Evolutionary conservation across 352 stramenopile genomes (phyloP).

Genomic region (Pythium utonaiense): DNA sequence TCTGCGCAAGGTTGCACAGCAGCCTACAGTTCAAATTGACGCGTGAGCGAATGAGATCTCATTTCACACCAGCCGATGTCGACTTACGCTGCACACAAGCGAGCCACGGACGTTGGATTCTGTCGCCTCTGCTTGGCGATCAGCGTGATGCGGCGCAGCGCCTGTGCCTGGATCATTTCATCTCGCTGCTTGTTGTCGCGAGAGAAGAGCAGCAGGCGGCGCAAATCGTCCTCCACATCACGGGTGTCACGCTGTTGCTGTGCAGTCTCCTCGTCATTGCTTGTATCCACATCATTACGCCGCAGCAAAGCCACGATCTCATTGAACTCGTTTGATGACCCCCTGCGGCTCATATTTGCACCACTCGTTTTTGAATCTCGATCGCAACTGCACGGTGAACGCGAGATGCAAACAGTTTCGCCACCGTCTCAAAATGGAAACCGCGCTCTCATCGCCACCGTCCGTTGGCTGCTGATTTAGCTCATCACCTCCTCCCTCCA

Average conservation of each 20-base stretch:
- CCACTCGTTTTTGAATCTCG: neutral
- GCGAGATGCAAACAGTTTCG: neutral
- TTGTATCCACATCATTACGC: slow-evolving; percentile 36
- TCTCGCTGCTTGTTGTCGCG: slow-evolving; percentile 45
- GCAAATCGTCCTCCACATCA: slow-evolving; percentile 50
- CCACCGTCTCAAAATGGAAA: neutral
- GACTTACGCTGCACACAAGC: slow-evolving; percentile 5
- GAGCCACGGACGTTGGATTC: slow-evolving; percentile 22
- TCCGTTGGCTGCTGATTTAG: neutral
- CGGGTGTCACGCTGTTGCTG: slow-evolving; percentile 24
- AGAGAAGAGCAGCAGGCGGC: slow-evolving; percentile 52
- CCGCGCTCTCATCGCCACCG: neutral
- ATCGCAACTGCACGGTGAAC: neutral
- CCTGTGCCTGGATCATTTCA: slow-evolving; percentile 57
- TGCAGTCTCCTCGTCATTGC: neutral
- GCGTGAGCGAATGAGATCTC: neutral
- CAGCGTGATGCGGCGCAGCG: slow-evolving; percentile 38
- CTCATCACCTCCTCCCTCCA: neutral
- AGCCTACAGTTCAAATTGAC: slow-evolving; percentile 32
- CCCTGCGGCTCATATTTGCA: neutral
- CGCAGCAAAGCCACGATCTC: slow-evolving; percentile 52
- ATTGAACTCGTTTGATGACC: slow-evolving; percentile 31
- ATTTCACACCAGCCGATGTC: neutral
- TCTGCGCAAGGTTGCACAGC: slow-evolving; percentile 55
- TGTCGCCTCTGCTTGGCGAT: slow-evolving; percentile 37